Base-by-base conservation (phyloP, 768 basidiomycete genomes). In the Boletus sp. region DNA sequence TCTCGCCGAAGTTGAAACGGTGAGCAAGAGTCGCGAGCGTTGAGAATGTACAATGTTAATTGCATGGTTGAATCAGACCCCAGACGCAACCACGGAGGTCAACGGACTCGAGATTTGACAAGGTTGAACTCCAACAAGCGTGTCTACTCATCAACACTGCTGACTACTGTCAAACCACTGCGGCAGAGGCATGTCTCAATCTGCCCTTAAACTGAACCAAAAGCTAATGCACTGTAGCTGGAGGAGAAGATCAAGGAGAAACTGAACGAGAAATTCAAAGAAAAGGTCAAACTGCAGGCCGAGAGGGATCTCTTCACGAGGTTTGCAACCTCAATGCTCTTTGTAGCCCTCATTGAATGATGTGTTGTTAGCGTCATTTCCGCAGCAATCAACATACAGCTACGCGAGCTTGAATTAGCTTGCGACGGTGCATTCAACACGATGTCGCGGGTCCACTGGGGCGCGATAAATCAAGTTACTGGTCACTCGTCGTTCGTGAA, bases 141-240 rank as follows among this genome's bases (percentile, higher is more conserved):
- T 94, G 92, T 66, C 75, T 93, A n/a, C 73, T 96, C 25, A 85
- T 99, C 65, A 98, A 99, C 64, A 99, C 97, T 0, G 96, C 95
- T 1, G 95, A 98, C 66, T 99, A 98, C 67, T 99, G 97, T 65
- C 90, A 94, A 58, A 84, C 83, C 1, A 99, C 96, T 3, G 91
- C 95, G 1, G 65, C 84, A 19, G 93, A 97, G 81, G 94, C 88
- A 62, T 10, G 75, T 55, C 11, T 49, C 32, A 2, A 34, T 45
- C 19, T 13, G 8, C 37, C 9, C 34, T 39, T 19, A 1, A 23
- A 21, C 14, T 9, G 2, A 38, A 51, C 33, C 19, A 30, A 51
- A 40, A 19, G 30, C 46, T 56, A 11, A 63, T 25, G 1, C 41
- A 14, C 25, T 14, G 23, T 65, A 98, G 93, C 79, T 99, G 29